These are phyloP conservation scores for Pterocarpus santalinus DNA, from an alignment of 306 rosid species.

Conservation along the genomic window DNA sequence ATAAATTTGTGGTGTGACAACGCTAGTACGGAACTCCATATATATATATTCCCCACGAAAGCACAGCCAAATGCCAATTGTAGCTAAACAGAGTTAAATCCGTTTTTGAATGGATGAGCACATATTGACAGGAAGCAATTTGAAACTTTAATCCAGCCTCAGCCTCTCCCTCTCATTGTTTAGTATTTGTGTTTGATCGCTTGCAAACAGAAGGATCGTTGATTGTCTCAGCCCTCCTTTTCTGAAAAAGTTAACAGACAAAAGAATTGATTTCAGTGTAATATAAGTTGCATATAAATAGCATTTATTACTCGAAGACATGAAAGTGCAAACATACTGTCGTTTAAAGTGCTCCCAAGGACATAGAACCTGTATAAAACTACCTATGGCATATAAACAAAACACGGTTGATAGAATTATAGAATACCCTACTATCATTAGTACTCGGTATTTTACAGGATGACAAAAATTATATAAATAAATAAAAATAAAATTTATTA, in stretches of 20 bases:
- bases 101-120: constrained; percentile 12
- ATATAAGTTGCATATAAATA: constrained; percentile 27
- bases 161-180: neutral
- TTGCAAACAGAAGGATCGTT: constrained; percentile 42
- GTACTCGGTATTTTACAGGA: neutral
- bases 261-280: neutral
- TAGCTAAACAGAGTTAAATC: constrained; percentile 17
- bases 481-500: neutral
- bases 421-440: too few species aligned
- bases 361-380: too few species aligned
- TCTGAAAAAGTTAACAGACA: constrained; percentile 37
- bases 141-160: constrained; percentile 14
- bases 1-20: neutral
- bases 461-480: neutral
- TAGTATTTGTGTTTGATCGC: constrained; percentile 32
- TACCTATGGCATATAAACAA: too few species aligned
- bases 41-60: neutral
- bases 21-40: neutral
- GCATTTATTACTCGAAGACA: neutral
- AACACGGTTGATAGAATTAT: too few species aligned
- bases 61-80: constrained; percentile 31
- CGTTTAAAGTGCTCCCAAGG: neutral
- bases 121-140: neutral
- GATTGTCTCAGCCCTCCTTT: constrained; percentile 49
- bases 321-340: constrained; percentile 1